Conservation (phyloP, 257 asterid genomes). For the Solanum infundibuliforme region DNA sequence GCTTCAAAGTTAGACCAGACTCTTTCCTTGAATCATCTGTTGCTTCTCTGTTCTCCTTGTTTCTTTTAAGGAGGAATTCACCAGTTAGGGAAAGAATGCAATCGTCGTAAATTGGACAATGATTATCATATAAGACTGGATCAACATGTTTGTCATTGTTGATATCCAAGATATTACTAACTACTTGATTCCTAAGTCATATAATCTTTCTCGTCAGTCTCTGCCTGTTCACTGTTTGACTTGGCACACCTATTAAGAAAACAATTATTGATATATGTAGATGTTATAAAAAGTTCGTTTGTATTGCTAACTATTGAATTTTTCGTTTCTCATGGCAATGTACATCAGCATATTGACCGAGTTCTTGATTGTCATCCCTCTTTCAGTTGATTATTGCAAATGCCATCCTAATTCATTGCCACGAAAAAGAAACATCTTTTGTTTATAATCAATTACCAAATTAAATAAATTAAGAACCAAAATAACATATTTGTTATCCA, state of each 20-base stretch:
- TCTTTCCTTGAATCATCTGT: neutral
- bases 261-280: neutral
- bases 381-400: no score
- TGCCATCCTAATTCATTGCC: no score
- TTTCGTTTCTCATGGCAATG: no score
- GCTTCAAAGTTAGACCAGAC: neutral
- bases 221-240: no score
- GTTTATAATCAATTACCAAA: no score
- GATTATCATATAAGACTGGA: neutral
- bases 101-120: neutral
- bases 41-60: neutral
- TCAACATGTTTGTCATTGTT: neutral
- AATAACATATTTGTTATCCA: no score
- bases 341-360: no score
- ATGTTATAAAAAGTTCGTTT: neutral
- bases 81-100: neutral
- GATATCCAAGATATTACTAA: neutral
- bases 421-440: no score
- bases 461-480: no score
- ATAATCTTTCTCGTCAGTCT: neutral
- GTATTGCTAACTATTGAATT: no score
- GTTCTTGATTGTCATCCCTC: no score
- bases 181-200: neutral
- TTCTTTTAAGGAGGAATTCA: neutral
- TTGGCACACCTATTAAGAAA: no score